phyloP scores from a whole-genome alignment of 23 red algal species.

The Pyropia haitanensis region DNA sequence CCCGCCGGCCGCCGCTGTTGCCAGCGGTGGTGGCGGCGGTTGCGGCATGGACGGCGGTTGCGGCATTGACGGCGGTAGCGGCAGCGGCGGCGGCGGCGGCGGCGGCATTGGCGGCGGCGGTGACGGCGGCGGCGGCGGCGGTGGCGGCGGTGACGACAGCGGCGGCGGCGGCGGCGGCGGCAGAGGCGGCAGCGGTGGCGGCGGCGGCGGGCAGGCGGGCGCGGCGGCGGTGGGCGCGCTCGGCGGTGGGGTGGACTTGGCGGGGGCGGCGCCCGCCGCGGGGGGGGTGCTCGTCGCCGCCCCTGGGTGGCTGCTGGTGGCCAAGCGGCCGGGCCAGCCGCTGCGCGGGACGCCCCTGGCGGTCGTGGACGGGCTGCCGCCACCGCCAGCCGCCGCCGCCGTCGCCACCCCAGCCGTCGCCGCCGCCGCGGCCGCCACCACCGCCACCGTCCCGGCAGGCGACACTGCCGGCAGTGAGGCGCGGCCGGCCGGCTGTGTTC shows the following conservation, averaged over 20 bases:
- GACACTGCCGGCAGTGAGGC: not conserved
- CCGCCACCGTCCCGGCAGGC: constrained; percentile 2
- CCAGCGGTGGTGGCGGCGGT: too few relatives aligned
- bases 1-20: not conserved
- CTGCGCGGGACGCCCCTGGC: not conserved
- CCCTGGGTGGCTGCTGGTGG: not conserved
- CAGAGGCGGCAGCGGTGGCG: not conserved
- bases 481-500: too few relatives aligned
- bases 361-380: constrained; percentile 15
- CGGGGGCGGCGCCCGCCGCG: not conserved
- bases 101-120: not conserved
- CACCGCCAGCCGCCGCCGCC: not conserved
- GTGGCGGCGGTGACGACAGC: not conserved
- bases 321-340: not conserved
- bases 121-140: not conserved
- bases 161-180: not conserved
- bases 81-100: not conserved
- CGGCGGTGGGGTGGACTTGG: not conserved
- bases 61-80: too few relatives aligned
- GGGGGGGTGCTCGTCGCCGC: not conserved
- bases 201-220: not conserved
- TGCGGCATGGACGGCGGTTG: too few relatives aligned
- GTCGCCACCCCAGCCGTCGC: not conserved
- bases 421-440: not conserved
- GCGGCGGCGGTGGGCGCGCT: not conserved